Evolutionary conservation across 2,329 filamentous ascomycete species (phyloP).

Genomic region (Akanthomyces uredinophilus): DNA sequence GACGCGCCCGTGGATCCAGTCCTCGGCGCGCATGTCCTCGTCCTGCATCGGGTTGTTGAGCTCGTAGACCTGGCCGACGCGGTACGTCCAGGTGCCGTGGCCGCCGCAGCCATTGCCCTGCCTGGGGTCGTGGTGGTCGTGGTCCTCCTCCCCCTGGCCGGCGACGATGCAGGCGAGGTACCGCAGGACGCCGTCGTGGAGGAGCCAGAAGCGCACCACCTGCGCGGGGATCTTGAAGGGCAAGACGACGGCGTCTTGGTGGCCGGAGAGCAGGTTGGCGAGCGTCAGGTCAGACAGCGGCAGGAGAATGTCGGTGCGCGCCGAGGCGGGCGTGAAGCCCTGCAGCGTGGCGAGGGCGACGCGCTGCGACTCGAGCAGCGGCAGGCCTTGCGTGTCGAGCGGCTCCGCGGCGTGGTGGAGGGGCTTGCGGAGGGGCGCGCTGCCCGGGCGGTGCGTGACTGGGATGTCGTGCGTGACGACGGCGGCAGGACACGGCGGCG

Average conservation of each 20-base stretch:
- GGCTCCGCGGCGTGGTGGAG: constrained; percentile 20
- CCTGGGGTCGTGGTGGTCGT: constrained; percentile 22
- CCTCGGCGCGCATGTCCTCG: constrained; percentile 47
- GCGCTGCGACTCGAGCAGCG: constrained; percentile 40
- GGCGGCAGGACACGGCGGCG: neutral
- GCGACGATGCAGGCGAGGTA: constrained; percentile 54
- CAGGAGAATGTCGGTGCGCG: constrained; percentile 50
- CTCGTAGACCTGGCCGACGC: constrained; percentile 48
- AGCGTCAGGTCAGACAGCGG: constrained; percentile 44
- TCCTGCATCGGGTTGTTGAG: constrained; percentile 55
- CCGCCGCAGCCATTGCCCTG: constrained; percentile 19
- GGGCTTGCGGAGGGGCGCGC: constrained; percentile 23
- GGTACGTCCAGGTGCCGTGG: constrained; percentile 24
- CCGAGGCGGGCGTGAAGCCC: constrained; percentile 42
- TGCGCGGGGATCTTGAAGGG: constrained; percentile 49
- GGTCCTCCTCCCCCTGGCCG: no score
- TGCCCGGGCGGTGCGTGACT: constrained; percentile 9
- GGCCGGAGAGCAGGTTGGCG: constrained; percentile 43
- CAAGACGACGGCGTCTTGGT: constrained; percentile 51
- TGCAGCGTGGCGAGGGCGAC: constrained; percentile 46
- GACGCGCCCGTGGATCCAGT: constrained; percentile 48
- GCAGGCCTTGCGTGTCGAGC: constrained; percentile 26
- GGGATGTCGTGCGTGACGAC: constrained; percentile 10
- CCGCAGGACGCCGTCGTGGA: constrained; percentile 46
- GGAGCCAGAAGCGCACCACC: constrained; percentile 59